Evolutionary conservation across 768 basidiomycete species (phyloP), one percentile per base, ranked within the genome.

Genomic region (Psilocybe azurescens): DNA sequence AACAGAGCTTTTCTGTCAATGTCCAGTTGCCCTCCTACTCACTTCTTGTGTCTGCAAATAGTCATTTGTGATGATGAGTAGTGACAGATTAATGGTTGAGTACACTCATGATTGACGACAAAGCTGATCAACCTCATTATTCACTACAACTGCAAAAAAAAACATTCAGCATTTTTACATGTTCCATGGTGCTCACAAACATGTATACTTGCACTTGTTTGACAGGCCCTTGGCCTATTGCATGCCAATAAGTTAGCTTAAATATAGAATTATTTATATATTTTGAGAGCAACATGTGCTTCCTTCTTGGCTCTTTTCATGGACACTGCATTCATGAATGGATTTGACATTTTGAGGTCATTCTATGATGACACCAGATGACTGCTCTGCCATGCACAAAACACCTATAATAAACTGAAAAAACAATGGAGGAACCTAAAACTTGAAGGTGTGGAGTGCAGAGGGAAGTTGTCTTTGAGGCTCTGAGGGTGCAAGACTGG

Each of bases 181-280:
- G 65, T 59, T 62, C 33, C 52, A 55, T 56, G 48, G 53, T 29
- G 52, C 8, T 8, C 51, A 56, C 38, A 55, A 65, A 61, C 48
- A 81, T 85, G 59, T 75, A 87, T 90, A 75, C 83, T 90, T 89
- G 41, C 89, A 85, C 73, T 91, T 88, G 60, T 73, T 84, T 24
- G 82, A 78, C 56, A 80, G 71, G 69, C 75, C 75, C 66, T 79
- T 81, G 36, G 68, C 66, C 82, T 84, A 67, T 61, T 16, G 66
- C 28, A n/a, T 44, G 39, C n/a, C 2, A 5, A 44, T 44, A 14
- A 44, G 41, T n/a, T n/a, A 44, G 41, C n/a, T 44, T 11, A 5
- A 10, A 10, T 16, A 7, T 5, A 16, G 2, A 54, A 41, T 54
- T 28, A 18, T 16, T 8, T 33, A 13, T 53, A 20, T 9, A 46